These are phyloP conservation scores for Talaromyces islandicus DNA, from an alignment of 2,329 filamentous ascomycete species.

Conservation along the genomic window DNA sequence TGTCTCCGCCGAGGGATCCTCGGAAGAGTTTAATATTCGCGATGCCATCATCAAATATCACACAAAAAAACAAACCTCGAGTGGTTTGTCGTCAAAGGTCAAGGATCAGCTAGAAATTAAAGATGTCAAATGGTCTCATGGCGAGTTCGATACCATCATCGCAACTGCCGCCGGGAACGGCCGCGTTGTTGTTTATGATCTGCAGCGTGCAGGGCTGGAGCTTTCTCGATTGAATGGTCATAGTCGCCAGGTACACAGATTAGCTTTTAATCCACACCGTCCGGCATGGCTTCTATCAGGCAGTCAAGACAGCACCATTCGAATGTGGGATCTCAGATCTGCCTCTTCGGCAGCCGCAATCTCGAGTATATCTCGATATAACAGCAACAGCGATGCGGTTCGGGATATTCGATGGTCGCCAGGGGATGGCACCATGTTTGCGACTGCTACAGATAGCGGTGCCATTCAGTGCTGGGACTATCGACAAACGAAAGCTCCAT, in stretches of 20 bases:
- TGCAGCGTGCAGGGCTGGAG: slow-evolving; percentile 56
- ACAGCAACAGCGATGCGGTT: slow-evolving; percentile 55
- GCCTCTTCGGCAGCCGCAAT: slow-evolving; percentile 46
- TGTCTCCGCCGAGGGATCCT: slow-evolving; percentile 51
- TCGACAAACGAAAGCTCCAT: slow-evolving; percentile 50
- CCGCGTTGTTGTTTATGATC: slow-evolving; percentile 60
- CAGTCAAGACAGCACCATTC: slow-evolving; percentile 59
- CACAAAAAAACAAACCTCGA: slow-evolving; percentile 43
- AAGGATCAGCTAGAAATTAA: slow-evolving; percentile 57
- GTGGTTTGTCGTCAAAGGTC: slow-evolving; percentile 42
- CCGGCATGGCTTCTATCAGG: slow-evolving; percentile 57
- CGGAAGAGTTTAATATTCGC: slow-evolving; percentile 59
- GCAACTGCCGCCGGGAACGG: slow-evolving; percentile 61
- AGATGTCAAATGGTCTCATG: slow-evolving; percentile 64
- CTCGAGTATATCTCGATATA: slow-evolving; percentile 50
- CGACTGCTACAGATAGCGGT: slow-evolving; percentile 59
- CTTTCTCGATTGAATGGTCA: slow-evolving; percentile 59
- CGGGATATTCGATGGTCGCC: slow-evolving; percentile 62
- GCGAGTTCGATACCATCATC: slow-evolving; percentile 53
- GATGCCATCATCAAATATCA: slow-evolving; percentile 55
- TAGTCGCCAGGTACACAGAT: slow-evolving; percentile 58
- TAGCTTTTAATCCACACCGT: slow-evolving; percentile 59
- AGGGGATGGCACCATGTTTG: slow-evolving; percentile 56
- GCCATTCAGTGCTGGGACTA: slow-evolving; percentile 61
- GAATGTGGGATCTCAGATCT: slow-evolving; percentile 59